phyloP scores from a whole-genome alignment of 331 rosid genomes.

The Dryas integrifolia region DNA sequence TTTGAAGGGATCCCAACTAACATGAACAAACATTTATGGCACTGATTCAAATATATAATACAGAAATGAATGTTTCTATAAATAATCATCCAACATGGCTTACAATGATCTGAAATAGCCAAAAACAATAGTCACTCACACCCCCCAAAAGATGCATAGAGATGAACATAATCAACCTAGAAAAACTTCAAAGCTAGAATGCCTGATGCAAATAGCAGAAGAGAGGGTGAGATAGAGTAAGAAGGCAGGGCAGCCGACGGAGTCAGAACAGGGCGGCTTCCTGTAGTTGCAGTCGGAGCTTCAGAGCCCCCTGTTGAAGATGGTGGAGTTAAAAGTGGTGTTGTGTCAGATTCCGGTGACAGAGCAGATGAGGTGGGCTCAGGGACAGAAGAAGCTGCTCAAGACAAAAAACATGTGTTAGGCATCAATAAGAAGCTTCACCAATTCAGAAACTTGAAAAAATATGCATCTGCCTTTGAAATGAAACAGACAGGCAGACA shows the following conservation, averaged over 20 bases:
- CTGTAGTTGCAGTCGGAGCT: constrained; percentile 45
- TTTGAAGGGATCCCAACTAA: background rate
- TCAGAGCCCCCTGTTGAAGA: constrained; percentile 45
- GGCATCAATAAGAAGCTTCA: background rate
- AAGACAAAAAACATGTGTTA: constrained; percentile 6
- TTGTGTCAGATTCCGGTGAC: constrained; percentile 56
- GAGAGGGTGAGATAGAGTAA: constrained; percentile 32
- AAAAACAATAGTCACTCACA: constrained; percentile 25
- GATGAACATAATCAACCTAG: constrained; percentile 27
- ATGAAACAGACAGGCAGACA: background rate
- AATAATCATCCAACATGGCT: constrained; percentile 25
- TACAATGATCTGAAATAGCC: constrained; percentile 18
- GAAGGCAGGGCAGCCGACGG: constrained; percentile 54
- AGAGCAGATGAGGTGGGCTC: constrained; percentile 47
- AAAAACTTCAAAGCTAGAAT: constrained; percentile 35
- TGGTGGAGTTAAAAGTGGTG: constrained; percentile 44
- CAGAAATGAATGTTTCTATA: constrained; percentile 16
- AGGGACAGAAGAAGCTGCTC: constrained; percentile 57
- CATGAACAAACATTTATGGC: constrained; percentile 5
- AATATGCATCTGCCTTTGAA: background rate
- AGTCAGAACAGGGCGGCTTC: constrained; percentile 50
- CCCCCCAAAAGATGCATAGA: constrained; percentile 18
- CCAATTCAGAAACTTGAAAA: background rate
- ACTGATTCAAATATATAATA: constrained; percentile 9
- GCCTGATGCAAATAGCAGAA: constrained; percentile 44